Base-by-base conservation (phyloP, 108 stramenopile species). In the Thalassiosira profunda region DNA sequence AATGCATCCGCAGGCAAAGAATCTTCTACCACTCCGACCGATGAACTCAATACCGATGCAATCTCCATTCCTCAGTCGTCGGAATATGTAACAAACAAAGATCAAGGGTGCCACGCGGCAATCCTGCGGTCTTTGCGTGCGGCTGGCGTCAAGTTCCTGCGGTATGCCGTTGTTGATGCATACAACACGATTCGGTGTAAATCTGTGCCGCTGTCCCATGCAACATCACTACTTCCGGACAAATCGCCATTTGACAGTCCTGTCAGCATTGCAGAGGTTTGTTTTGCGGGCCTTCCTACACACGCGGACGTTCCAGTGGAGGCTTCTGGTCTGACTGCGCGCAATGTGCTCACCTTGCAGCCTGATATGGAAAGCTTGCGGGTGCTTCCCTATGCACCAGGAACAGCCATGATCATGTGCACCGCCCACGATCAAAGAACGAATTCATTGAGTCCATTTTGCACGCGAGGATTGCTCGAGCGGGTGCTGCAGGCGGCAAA, bases 111-210 rank as follows among this genome's bases (percentile, higher is more conserved):
- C 37, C 68, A 70, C 20, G 21, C 54, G 8, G 86, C 93, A 25
- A 55, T 94, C 3, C 59, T 94, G 9, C 86, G 87, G 10, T 81
- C 81, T 35, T 79, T 93, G 4, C 74, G 84, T 15, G 76, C 74
- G 33, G 74, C 82, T n/a, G 87, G 87, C 1, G 87, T 94, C 21
- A 81, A 91, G 36, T 94, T 91, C 56, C 31, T 94, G 41, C 85
- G 93, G 17, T 91, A 74, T 45, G 47, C 79, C 20, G 57, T 79
- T 17, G 54, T 91, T 11, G 93, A 94, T 76, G 74, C 81, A 12
- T 83, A 20, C 72, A 89, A 89, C 70, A 86, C 80, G 3, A 68
- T 87, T 43, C 83, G 92, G 42, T 77, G 67, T 63, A 94, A 91
- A 49, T 70, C 74, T 41, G 73, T 84, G 9, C 86, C 90, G 11